Base-by-base conservation (phyloP, 2,329 filamentous ascomycete genomes). In the Talaromyces marneffei region DNA sequence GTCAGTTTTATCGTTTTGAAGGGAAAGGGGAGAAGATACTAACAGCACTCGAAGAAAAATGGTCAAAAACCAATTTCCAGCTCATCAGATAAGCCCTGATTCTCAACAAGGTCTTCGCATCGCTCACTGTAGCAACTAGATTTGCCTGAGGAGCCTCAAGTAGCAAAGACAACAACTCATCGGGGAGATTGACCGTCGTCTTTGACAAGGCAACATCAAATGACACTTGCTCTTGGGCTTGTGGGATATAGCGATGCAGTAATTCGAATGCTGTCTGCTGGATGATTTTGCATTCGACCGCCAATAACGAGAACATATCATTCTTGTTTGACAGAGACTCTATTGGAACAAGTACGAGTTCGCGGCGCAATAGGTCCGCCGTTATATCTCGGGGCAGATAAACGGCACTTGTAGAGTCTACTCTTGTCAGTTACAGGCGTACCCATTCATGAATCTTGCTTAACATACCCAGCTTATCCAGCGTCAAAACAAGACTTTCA, bases 41-140 rank as follows among this genome's bases (percentile, higher is more conserved):
- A 78, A 83, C 81, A 12, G 92, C 86, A 20, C 86, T 85, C 18
- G 81, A 79, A 70, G 82, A 79, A 70, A 93, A 95, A 48, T 93
- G 88, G 67, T 96, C 91, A 70, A 96, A 97, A 0, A 97, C 82
- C 1, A 97, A 80, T 65, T 90, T 85, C 94, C 94, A 99, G 10
- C 91, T 89, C 29, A 96, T 80, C 2, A 99, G 81, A 69, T 97
- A 99, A 9, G 87, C 86, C 57, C 91, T 85, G 53, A 96, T 80
- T 0, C 83, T 71, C 0, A 85, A 78, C 10, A 91, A 91, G 67
- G 92, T 89, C 35, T 72, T 78, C 16, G 84, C 80, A 4, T 86
- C 82, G 23, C 92, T 85, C 37, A 83, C 79, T 8, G 87, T 83
- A 52, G 89, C 85, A 0, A 83, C 80, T 50, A 91, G 84, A n/a